These are phyloP conservation scores for Thermomucor indicae-seudaticae DNA, from an alignment of 371 early-diverging fungal genomes.

Conservation along the genomic window DNA sequence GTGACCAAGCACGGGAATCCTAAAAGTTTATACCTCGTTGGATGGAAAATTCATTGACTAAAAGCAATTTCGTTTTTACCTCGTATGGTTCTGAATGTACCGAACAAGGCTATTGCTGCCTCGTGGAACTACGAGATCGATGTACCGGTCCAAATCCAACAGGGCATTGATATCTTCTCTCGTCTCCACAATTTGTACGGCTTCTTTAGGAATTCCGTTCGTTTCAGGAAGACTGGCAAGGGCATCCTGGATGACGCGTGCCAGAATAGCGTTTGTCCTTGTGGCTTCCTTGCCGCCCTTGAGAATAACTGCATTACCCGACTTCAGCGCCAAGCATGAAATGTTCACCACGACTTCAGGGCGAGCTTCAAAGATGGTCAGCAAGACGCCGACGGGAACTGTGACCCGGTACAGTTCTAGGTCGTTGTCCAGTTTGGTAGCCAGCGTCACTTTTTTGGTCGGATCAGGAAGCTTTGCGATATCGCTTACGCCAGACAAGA, in stretches of 20 bases:
- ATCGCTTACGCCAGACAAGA: constrained; percentile 88
- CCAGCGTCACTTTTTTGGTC: constrained; percentile 71
- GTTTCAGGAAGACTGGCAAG: constrained; percentile 52
- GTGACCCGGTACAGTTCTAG: constrained; percentile 86
- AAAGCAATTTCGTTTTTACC: constrained; percentile 33
- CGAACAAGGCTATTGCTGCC: constrained; percentile 89
- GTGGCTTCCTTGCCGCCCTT: constrained; percentile 91
- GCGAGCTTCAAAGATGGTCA: constrained; percentile 97
- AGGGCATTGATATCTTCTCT: constrained; percentile 84
- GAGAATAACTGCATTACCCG: constrained; percentile 94
- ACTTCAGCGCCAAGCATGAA: constrained; percentile 91
- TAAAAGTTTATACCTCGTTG: constrained; percentile 13
- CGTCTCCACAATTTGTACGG: constrained; percentile 86
- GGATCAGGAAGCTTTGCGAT: constrained; percentile 86
- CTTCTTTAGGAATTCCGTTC: constrained; percentile 58
- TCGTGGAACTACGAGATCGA: constrained; percentile 94
- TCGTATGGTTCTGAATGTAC: constrained; percentile 86
- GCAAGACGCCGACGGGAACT: constrained; percentile 90
- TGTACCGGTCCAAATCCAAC: constrained; percentile 84
- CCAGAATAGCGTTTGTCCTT: constrained; percentile 75
- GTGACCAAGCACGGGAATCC: constrained; percentile 97
- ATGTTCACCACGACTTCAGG: constrained; percentile 99
- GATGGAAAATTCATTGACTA: not conserved
- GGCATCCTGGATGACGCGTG: constrained; percentile 74
- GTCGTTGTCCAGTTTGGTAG: constrained; percentile 76